These are phyloP conservation scores for Trypanosoma boissoni DNA, from an alignment of 208 protist genomes.

Conservation along the genomic window DNA sequence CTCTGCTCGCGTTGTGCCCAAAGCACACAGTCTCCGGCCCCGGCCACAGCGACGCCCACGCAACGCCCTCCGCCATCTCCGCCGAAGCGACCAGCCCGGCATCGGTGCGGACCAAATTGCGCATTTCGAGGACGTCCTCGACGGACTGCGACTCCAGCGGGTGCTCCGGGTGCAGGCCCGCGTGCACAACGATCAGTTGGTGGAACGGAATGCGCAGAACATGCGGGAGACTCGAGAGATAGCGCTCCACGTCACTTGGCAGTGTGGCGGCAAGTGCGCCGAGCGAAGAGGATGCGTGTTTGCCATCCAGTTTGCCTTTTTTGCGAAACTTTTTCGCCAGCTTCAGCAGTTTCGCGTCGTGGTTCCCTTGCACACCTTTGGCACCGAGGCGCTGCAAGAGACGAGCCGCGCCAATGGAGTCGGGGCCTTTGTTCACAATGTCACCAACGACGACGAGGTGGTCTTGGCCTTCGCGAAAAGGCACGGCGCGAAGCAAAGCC, in stretches of 20 bases:
- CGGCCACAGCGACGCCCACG: constrained; percentile 46
- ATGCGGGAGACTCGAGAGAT: constrained; percentile 53
- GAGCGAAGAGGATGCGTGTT: constrained; percentile 37
- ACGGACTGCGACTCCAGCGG: constrained; percentile 41
- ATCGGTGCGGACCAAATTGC: constrained; percentile 31
- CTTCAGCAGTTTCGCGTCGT: constrained; percentile 64
- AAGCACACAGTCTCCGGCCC: constrained; percentile 41
- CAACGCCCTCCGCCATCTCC: constrained; percentile 25
- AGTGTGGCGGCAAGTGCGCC: constrained; percentile 40
- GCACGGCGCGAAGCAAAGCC: constrained; percentile 38
- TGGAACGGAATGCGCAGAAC: constrained; percentile 57
- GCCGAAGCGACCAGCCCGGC: constrained; percentile 34
- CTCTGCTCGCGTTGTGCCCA: constrained; percentile 75
- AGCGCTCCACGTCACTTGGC: constrained; percentile 49
- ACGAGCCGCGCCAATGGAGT: constrained; percentile 65
- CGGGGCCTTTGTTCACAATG: constrained; percentile 81
- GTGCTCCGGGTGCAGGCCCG: constrained; percentile 50
- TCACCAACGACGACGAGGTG: constrained; percentile 70
- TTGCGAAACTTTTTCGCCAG: constrained; percentile 30
- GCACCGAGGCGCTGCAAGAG: constrained; percentile 53
- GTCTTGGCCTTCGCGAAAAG: constrained; percentile 53
- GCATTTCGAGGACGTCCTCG: constrained; percentile 50
- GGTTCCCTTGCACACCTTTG: constrained; percentile 68
- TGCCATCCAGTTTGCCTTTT: constrained; percentile 16
- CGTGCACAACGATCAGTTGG: constrained; percentile 68